Conservation (phyloP, 495 filamentous ascomycete genomes). For the Neurospora sp. region DNA sequence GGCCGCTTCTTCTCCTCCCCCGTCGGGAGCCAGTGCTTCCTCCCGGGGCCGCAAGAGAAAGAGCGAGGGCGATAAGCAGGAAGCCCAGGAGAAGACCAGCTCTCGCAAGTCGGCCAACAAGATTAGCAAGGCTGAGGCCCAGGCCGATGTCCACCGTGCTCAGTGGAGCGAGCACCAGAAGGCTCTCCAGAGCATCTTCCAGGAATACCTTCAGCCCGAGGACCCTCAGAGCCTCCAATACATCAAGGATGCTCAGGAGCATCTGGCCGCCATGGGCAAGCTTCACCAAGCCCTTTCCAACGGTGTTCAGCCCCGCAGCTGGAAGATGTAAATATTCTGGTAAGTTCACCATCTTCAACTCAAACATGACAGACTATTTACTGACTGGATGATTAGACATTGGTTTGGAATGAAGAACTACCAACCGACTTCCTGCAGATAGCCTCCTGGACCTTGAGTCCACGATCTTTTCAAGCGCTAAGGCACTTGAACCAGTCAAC, state of each 20-base stretch:
- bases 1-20: slow-evolving; percentile 26
- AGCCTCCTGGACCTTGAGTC: neutral
- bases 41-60: slow-evolving; percentile 40
- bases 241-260: slow-evolving; percentile 33
- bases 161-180: slow-evolving; percentile 40
- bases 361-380: neutral
- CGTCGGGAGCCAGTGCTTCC: slow-evolving; percentile 19
- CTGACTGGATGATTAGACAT: neutral
- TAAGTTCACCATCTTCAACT: neutral
- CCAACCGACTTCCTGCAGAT: slow-evolving; percentile 9
- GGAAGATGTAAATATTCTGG: slow-evolving; percentile 2
- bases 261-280: slow-evolving; percentile 35
- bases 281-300: slow-evolving; percentile 3
- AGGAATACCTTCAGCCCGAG: slow-evolving; percentile 34
- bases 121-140: slow-evolving; percentile 15
- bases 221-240: slow-evolving; percentile 33
- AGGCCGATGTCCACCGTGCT: slow-evolving; percentile 26
- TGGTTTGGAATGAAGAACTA: neutral
- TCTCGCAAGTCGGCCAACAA: slow-evolving; percentile 32
- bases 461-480: neutral
- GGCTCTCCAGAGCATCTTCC: slow-evolving; percentile 32
- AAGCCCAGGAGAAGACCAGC: slow-evolving; percentile 25
- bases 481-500: neutral
- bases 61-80: slow-evolving; percentile 31
- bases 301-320: neutral